phyloP scores from a whole-genome alignment of 177 flowering plant species.

The Vitis hybrid region DNA sequence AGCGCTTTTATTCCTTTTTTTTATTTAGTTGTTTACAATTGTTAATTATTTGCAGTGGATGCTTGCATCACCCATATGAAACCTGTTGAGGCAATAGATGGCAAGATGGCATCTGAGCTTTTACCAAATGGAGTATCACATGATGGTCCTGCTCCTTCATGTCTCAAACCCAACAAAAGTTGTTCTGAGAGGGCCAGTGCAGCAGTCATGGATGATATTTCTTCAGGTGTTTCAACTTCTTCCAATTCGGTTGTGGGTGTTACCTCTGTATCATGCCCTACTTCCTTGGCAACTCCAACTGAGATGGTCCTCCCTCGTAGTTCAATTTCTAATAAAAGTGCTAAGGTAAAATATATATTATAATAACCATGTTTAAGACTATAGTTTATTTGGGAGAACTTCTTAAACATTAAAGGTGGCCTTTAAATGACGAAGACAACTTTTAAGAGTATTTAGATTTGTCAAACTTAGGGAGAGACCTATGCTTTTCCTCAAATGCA shows the following conservation, averaged over 20 bases:
- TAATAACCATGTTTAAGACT: neutral
- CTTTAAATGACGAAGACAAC: too few species aligned
- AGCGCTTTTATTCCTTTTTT: neutral
- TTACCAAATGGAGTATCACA: conserved; percentile 17
- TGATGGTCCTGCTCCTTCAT: conserved; percentile 20
- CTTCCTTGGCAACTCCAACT: conserved; percentile 27
- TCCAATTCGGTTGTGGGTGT: conserved; percentile 19
- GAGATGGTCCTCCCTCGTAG: conserved; percentile 26
- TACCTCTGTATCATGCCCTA: conserved; percentile 23
- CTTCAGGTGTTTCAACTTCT: conserved; percentile 25
- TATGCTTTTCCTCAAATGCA: too few species aligned
- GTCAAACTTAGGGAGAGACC: too few species aligned
- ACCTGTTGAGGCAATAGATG: conserved; percentile 19
- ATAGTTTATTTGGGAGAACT: too few species aligned
- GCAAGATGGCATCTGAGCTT: conserved; percentile 13
- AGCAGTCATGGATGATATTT: conserved; percentile 21
- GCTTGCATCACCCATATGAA: conserved; percentile 15
- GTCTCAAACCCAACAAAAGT: conserved; percentile 20
- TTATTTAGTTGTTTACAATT: conserved; percentile 1
- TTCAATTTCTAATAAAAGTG: conserved; percentile 25
- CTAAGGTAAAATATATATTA: conserved; percentile 40
- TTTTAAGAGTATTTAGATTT: too few species aligned
- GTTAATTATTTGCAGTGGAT: conserved; percentile 23
- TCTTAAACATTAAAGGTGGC: too few species aligned
- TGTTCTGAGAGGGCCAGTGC: conserved; percentile 26